These are phyloP conservation scores for Plasmodium gallinaceum DNA, from an alignment of 169 alveolate species.

Conservation along the genomic window DNA sequence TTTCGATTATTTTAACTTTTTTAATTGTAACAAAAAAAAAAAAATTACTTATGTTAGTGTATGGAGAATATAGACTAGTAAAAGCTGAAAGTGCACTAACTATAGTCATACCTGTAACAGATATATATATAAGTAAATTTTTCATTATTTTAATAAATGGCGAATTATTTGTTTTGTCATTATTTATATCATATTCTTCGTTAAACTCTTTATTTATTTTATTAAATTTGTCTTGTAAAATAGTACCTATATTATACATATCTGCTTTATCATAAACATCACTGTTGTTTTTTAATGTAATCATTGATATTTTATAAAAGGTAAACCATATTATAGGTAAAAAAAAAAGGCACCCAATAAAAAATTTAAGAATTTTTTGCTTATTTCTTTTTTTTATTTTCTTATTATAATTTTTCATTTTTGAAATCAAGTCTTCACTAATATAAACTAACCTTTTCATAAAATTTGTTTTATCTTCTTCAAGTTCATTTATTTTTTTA, in stretches of 20 bases:
- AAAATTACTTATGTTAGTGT: constrained; percentile 42
- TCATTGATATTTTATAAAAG: constrained; percentile 50
- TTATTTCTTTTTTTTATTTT: constrained; percentile 38
- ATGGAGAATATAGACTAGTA: constrained; percentile 69
- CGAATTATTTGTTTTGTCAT: constrained; percentile 19
- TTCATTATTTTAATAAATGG: constrained; percentile 46
- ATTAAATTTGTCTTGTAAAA: constrained; percentile 32
- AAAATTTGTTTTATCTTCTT: constrained; percentile 51
- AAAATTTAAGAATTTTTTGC: constrained; percentile 23
- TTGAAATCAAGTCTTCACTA: constrained; percentile 48
- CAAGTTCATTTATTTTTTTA: constrained; percentile 24
- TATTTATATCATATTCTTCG: constrained; percentile 51
- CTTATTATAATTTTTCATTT: constrained; percentile 51
- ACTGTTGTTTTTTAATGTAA: constrained; percentile 43
- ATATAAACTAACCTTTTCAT: constrained; percentile 39
- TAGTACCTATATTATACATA: constrained; percentile 34
- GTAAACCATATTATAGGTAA: constrained; percentile 61
- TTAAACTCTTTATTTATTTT: constrained; percentile 34
- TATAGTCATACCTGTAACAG: constrained; percentile 71
- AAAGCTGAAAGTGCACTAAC: constrained; percentile 70
- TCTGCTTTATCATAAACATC: constrained; percentile 46
- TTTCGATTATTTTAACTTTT: constrained; percentile 51
- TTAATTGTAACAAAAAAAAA: constrained; percentile 47
- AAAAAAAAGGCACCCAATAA: constrained; percentile 29
- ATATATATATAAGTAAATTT: constrained; percentile 43